Conservation (phyloP, 225 moss, liverwort and hornwort species). For the Climacium dendroides region DNA sequence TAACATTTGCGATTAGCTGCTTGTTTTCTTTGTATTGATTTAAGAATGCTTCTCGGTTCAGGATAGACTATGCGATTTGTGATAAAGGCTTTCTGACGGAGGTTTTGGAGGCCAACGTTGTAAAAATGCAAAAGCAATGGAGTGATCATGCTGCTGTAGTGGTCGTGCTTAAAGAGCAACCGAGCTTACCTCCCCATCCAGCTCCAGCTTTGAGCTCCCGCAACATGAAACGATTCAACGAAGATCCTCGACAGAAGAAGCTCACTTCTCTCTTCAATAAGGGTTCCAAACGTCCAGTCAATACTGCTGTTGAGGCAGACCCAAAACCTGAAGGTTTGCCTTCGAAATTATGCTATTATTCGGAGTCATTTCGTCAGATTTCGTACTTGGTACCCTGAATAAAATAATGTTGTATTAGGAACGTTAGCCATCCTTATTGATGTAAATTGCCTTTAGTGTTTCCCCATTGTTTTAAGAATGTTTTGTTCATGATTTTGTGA, state of each 20-base stretch:
- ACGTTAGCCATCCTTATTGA: background rate
- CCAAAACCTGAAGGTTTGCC: conserved; percentile 8
- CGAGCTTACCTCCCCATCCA: conserved; percentile 46
- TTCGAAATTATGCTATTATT: background rate
- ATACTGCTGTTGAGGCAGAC: background rate
- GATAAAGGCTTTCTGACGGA: conserved; percentile 55
- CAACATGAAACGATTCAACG: conserved; percentile 70
- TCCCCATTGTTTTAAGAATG: background rate
- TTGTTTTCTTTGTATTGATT: background rate
- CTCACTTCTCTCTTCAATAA: conserved; percentile 57
- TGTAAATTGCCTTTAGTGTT: background rate
- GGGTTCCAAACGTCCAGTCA: conserved; percentile 16
- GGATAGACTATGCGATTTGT: conserved; percentile 74
- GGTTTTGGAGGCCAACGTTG: conserved; percentile 44
- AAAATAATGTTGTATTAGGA: background rate
- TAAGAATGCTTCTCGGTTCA: conserved; percentile 7
- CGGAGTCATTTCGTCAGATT: background rate
- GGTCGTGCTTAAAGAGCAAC: conserved; percentile 55
- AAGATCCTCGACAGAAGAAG: conserved; percentile 70
- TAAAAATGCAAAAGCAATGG: conserved; percentile 48
- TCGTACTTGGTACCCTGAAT: background rate
- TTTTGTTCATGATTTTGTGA: background rate
- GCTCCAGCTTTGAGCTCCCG: conserved; percentile 59
- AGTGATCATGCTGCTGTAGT: conserved; percentile 80
- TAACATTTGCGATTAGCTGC: background rate